These are phyloP conservation scores for Xylaria sp. DNA, from an alignment of 2,329 filamentous ascomycete species.

Conservation along the genomic window DNA sequence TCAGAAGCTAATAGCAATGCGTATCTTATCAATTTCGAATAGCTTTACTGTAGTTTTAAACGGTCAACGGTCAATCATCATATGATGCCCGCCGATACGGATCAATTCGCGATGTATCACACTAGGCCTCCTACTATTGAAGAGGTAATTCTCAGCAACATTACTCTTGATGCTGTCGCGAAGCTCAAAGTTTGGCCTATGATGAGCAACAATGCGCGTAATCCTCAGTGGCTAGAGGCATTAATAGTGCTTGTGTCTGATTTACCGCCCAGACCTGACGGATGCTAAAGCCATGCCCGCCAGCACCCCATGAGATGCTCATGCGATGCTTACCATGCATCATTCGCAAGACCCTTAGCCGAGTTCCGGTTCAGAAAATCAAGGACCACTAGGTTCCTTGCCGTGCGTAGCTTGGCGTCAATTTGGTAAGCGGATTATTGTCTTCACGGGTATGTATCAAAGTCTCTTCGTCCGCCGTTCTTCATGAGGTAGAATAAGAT, in stretches of 20 bases:
- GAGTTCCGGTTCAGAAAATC: background rate
- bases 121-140: background rate
- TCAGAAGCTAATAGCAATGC: slow-evolving; percentile 12
- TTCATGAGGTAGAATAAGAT: slow-evolving; percentile 11
- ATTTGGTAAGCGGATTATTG: slow-evolving; percentile 14
- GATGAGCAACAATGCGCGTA: background rate
- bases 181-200: slow-evolving; percentile 2
- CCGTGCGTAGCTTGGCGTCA: slow-evolving; percentile 4
- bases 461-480: slow-evolving; percentile 10
- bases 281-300: background rate
- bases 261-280: slow-evolving; percentile 6
- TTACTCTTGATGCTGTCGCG: slow-evolving; percentile 17
- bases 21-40: slow-evolving; percentile 46
- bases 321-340: background rate
- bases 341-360: background rate
- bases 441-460: slow-evolving; percentile 10
- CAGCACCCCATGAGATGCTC: background rate
- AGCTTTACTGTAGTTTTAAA: slow-evolving; percentile 41
- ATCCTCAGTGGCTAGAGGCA: slow-evolving; percentile 17
- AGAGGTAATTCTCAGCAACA: slow-evolving; percentile 14
- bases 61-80: slow-evolving; percentile 37
- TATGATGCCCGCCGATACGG: background rate
- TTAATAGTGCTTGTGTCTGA: slow-evolving; percentile 14
- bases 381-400: too few relatives aligned
- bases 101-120: slow-evolving; percentile 9